These are phyloP conservation scores for Beauveria bassiana DNA, from an alignment of 2,329 filamentous ascomycete genomes.

Conservation along the genomic window DNA sequence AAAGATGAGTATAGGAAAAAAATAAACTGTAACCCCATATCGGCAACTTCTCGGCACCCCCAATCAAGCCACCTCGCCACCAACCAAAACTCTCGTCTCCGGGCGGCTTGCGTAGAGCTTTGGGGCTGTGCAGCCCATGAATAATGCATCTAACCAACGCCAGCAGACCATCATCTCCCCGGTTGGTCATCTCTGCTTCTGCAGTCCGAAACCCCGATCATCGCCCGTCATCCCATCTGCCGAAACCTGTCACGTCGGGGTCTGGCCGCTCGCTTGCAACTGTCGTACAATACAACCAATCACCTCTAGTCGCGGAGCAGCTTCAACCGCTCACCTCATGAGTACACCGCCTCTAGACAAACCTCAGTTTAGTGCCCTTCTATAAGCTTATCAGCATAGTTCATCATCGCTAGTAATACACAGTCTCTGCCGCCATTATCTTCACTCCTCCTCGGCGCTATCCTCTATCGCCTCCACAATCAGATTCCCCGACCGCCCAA, in stretches of 20 bases:
- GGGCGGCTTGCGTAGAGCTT: conserved; percentile 2
- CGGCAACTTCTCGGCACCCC: background rate
- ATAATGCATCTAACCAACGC: background rate
- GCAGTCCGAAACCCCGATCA: no score
- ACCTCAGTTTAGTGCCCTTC: no score
- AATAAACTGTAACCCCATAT: no score
- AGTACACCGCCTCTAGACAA: no score
- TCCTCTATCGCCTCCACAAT: conserved; percentile 63
- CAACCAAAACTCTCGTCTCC: background rate
- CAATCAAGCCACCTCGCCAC: background rate
- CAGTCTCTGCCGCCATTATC: conserved; percentile 17
- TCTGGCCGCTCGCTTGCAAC: no score
- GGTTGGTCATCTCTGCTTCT: background rate
- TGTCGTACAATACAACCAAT: no score
- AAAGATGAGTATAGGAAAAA: no score
- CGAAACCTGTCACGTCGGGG: no score
- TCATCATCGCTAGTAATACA: conserved; percentile 7
- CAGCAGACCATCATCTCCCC: background rate
- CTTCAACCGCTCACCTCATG: background rate
- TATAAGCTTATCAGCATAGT: background rate
- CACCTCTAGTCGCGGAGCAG: no score
- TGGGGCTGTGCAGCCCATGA: background rate
- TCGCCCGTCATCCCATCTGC: no score
- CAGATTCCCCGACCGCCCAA: conserved; percentile 79
- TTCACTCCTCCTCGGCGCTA: conserved; percentile 29